Percentiles rank a stretch among this genome's conserved stretches.
Evolutionary conservation across 1,284 basidiomycete species (phyloP).

Genomic region (Leccinum solheimii): DNA sequence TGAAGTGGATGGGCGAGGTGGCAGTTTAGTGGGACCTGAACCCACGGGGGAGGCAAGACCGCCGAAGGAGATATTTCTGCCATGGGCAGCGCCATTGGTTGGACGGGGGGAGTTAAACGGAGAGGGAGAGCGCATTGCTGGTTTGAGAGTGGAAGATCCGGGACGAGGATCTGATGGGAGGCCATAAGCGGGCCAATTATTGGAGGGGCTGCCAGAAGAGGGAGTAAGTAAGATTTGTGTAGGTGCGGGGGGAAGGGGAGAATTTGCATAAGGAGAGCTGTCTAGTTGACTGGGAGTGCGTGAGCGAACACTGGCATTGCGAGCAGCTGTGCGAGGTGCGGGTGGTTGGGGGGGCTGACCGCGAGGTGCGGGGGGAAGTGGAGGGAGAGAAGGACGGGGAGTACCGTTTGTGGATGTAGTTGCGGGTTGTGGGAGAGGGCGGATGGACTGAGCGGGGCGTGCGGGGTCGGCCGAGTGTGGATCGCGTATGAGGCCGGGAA

Average conservation of each 20-base stretch:
- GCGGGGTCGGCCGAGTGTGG: conserved; percentile 55
- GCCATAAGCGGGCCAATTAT: conserved; percentile 53
- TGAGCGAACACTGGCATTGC: conserved; percentile 37
- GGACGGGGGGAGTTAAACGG: conserved; percentile 47
- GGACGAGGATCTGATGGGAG: conserved; percentile 62
- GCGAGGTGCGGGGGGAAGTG: conserved; percentile 65
- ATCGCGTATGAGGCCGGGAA: conserved; percentile 67
- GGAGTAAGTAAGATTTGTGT: conserved; percentile 50
- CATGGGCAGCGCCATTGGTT: conserved; percentile 40
- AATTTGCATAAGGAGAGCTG: conserved; percentile 50
- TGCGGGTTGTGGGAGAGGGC: conserved; percentile 46
- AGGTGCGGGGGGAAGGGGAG: conserved; percentile 57
- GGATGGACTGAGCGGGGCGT: conserved; percentile 36
- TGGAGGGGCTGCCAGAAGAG: conserved; percentile 37
- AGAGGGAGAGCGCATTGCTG: conserved; percentile 53
- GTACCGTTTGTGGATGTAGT: conserved; percentile 36
- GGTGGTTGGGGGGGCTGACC: conserved; percentile 62
- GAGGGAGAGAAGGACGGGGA: conserved; percentile 56
- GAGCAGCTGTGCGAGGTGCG: conserved; percentile 31
- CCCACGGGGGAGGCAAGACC: conserved; percentile 38
- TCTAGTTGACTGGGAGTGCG: conserved; percentile 60
- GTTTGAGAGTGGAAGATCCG: conserved; percentile 44
- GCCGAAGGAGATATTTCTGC: conserved; percentile 50
- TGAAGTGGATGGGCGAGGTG: conserved; percentile 41
- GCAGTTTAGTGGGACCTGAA: conserved; percentile 39